Evolutionary conservation across 2,329 filamentous ascomycete genomes (phyloP).

Genomic region (Phyllosticta capitalensis): DNA sequence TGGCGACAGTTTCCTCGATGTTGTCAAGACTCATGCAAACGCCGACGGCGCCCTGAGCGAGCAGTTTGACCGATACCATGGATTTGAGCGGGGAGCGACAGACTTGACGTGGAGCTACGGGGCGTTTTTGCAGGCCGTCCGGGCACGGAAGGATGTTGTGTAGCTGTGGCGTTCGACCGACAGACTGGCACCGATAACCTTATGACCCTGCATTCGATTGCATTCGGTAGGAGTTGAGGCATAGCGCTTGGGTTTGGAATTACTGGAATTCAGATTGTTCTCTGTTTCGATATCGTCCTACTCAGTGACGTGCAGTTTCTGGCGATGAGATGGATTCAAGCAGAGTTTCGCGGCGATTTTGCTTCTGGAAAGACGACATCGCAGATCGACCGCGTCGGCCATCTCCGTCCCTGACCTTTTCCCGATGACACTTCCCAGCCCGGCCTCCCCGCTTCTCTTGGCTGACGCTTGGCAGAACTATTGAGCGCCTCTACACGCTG

Average conservation of each 20-base stretch:
- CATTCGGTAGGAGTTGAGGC: background rate
- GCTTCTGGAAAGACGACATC: too few relatives aligned
- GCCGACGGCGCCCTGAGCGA: slow-evolving; percentile 32
- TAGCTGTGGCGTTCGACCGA: background rate
- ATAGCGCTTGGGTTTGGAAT: background rate
- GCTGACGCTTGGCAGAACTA: background rate
- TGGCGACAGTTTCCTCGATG: slow-evolving; percentile 34
- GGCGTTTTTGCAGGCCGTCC: slow-evolving; percentile 31
- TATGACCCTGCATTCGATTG: background rate
- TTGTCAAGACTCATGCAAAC: slow-evolving; percentile 31
- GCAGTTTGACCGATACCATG: slow-evolving; percentile 33
- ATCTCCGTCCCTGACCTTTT: too few relatives aligned
- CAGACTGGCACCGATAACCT: too few relatives aligned
- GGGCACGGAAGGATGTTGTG: slow-evolving; percentile 21
- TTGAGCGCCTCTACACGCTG: background rate
- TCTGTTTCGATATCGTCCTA: background rate
- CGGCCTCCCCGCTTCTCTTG: too few relatives aligned
- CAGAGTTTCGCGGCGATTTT: too few relatives aligned
- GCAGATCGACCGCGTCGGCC: too few relatives aligned
- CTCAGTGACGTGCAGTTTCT: background rate
- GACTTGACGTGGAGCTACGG: slow-evolving; percentile 40
- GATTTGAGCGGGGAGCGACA: slow-evolving; percentile 30
- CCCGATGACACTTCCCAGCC: too few relatives aligned
- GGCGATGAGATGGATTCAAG: background rate
- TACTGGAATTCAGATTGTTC: background rate